Evolutionary conservation across 495 filamentous ascomycete genomes (phyloP).

Genomic region (Aspergillus kassunensis): DNA sequence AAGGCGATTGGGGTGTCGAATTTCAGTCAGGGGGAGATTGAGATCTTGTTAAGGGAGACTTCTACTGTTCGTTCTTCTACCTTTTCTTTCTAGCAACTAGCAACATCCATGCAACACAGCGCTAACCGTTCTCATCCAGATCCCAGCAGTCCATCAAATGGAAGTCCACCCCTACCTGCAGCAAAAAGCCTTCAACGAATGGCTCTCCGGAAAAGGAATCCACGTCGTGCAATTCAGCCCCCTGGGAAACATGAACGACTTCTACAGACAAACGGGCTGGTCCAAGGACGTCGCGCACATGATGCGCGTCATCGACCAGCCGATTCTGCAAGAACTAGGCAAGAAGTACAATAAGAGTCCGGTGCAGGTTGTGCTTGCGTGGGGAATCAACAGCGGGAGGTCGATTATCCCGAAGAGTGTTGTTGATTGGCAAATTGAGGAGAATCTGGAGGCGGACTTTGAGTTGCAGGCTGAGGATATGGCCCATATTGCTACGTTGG

Average conservation of each 20-base stretch:
- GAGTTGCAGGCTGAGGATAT: slow-evolving; percentile 44
- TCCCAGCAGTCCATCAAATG: slow-evolving; percentile 62
- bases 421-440: slow-evolving; percentile 44
- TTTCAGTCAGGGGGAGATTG: slow-evolving; percentile 59
- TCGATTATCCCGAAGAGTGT: slow-evolving; percentile 61
- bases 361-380: slow-evolving; percentile 57
- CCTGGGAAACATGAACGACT: slow-evolving; percentile 64
- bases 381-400: slow-evolving; percentile 58
- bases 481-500: slow-evolving; percentile 41
- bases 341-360: slow-evolving; percentile 58
- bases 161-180: slow-evolving; percentile 58
- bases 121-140: slow-evolving; percentile 4
- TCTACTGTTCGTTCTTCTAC: slow-evolving; percentile 32
- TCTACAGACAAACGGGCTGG: slow-evolving; percentile 49
- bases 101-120: background rate
- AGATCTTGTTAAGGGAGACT: slow-evolving; percentile 56
- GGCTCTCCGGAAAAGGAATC: slow-evolving; percentile 47
- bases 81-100: background rate
- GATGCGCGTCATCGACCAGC: slow-evolving; percentile 49
- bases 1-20: slow-evolving; percentile 72
- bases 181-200: slow-evolving; percentile 54
- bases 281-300: slow-evolving; percentile 19
- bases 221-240: slow-evolving; percentile 60
- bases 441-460: slow-evolving; percentile 56
- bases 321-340: slow-evolving; percentile 53